Evolutionary conservation across 768 basidiomycete species (phyloP), one percentile per base, ranked within the genome.

Genomic region (Sutorius australiensis): DNA sequence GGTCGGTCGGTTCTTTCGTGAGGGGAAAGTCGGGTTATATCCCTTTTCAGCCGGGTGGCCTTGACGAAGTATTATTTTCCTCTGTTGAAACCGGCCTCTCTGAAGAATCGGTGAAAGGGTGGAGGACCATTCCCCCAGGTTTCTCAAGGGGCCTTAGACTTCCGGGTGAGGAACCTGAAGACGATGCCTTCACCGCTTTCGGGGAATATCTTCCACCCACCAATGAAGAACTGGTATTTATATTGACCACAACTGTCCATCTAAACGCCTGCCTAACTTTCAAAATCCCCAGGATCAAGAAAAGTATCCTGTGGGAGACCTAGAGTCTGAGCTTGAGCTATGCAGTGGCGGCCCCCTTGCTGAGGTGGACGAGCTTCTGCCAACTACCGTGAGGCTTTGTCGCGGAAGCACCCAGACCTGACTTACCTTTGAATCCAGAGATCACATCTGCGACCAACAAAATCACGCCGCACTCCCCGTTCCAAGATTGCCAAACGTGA

Each of bases 21-120:
- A 78, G 95, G 52, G 97, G 97, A 41, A 97, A 95, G 70, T 89
- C 93, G 19, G 88, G 89, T 40, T 83, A 95, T 71, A 82, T 95
- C 9, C 97, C 97, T 1, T 98, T 98, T 70, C 81, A 85, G 73
- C 97, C 97, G 6, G 97, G 97, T 42, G 97, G 97, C 3, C 74
- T 98, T 10, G 92, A 92, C 39, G 85, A 86, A 58, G 73, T 77
- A 3, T 62, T 79, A 5, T 65, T 72, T 42, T 68, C 66, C 4
- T 55, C 61, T 40, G 54, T 59, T 21, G 64, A 68, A 38, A 62
- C 58, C 24, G 63, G 68, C 31, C 61, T 69, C 21, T 62, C 67
- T 11, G 79, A 77, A 50, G 78, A 78, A 13, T 65, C 62, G 8
- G 60, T 58, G 36, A 71, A 66, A 47, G 67, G 73, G 17, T 70